Conservation (phyloP, 306 rosid species). For the Lithocarpus polystachyus region DNA sequence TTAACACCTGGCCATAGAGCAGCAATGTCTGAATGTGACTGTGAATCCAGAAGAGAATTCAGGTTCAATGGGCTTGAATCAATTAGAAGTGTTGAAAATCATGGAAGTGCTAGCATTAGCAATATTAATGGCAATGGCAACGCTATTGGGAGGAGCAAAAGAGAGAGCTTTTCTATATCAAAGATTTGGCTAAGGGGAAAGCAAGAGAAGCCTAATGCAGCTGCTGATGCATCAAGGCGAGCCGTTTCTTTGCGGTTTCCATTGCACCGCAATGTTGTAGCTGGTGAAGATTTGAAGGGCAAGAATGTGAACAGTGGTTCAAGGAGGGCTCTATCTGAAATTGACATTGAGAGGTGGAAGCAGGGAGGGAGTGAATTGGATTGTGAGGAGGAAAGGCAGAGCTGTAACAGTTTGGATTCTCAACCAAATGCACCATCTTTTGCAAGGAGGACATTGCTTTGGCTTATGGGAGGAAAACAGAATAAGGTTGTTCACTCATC, state of each 20-base stretch:
- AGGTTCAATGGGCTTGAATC: constrained; percentile 48
- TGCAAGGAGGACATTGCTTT: constrained; percentile 80
- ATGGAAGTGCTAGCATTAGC: constrained; percentile 9
- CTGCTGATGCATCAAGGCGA: constrained; percentile 47
- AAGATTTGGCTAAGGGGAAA: constrained; percentile 86
- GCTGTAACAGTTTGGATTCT: constrained; percentile 72
- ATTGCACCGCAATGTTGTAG: constrained; percentile 10
- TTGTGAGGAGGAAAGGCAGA: constrained; percentile 58
- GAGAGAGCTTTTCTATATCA: constrained; percentile 74
- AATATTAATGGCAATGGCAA: constrained; percentile 17
- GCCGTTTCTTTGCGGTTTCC: constrained; percentile 78
- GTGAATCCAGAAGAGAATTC: constrained; percentile 77
- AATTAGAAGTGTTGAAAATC: constrained; percentile 13
- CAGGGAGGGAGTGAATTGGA: constrained; percentile 60
- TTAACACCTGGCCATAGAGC: constrained; percentile 57
- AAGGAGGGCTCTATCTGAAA: constrained; percentile 56
- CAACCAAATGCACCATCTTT: constrained; percentile 78
- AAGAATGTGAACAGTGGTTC: constrained; percentile 35
- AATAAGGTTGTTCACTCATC: constrained; percentile 85
- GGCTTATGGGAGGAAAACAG: constrained; percentile 91
- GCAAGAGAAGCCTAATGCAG: constrained; percentile 35
- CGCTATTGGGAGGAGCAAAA: constrained; percentile 32
- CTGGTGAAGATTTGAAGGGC: constrained; percentile 38
- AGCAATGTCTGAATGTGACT: constrained; percentile 88
- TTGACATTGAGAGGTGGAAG: constrained; percentile 56